These are phyloP conservation scores for Leccinum subgranulosum DNA, from an alignment of 768 basidiomycete species.

Conservation along the genomic window DNA sequence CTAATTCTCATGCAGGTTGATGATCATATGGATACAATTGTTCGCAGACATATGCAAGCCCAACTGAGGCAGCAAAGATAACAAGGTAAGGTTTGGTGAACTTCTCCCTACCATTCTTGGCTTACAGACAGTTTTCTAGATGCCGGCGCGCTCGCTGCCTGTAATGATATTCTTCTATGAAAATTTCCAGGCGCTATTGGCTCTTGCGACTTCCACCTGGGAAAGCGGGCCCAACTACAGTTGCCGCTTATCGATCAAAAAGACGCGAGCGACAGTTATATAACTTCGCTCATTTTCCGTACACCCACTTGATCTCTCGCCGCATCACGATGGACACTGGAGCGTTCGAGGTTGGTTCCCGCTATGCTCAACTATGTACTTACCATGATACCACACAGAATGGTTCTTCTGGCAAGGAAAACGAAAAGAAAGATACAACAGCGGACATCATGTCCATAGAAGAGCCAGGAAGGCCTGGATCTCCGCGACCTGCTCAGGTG, in stretches of 20 bases:
- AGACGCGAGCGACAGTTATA: not conserved
- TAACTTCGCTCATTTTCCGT: not conserved
- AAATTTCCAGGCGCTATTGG: no score
- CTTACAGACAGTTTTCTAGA: no score
- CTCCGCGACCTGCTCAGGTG: not conserved
- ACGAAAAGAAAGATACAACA: not conserved
- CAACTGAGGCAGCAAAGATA: no score
- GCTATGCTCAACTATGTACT: not conserved
- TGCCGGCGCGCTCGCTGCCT: no score
- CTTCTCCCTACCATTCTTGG: no score
- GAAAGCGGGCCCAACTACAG: not conserved
- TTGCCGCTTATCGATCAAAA: not conserved
- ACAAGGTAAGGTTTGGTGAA: no score
- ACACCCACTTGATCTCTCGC: not conserved
- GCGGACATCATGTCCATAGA: constrained; percentile 5
- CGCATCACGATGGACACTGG: constrained; percentile 1
- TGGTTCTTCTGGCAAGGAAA: constrained; percentile 2
- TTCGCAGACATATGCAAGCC: no score
- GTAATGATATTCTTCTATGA: no score
- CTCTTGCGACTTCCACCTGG: not conserved
- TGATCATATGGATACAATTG: no score
- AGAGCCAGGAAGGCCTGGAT: constrained; percentile 4
- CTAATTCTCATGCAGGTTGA: no score
- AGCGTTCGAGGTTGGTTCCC: not conserved
- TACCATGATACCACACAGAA: not conserved